phyloP scores from a whole-genome alignment of 2,329 filamentous ascomycete species.

The Reticulascus tulasneorum region DNA sequence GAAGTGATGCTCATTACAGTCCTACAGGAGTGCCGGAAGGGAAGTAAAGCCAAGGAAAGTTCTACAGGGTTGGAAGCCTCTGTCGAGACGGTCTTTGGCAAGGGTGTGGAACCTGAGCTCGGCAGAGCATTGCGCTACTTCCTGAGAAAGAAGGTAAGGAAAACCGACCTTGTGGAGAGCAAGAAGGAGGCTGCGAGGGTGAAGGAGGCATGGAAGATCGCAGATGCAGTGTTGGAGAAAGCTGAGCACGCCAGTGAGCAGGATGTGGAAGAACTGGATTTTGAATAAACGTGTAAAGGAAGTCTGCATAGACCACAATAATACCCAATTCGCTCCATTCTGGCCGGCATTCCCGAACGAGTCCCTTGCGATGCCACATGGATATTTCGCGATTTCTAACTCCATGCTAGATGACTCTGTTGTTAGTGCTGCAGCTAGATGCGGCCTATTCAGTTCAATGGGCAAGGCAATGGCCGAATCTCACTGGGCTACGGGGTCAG shows the following conservation, averaged over 20 bases:
- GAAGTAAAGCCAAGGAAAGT: constrained; percentile 29
- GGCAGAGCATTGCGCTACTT: constrained; percentile 76
- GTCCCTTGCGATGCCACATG: no score
- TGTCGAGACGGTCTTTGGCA: constrained; percentile 6
- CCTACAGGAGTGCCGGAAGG: constrained; percentile 66
- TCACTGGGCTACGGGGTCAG: no score
- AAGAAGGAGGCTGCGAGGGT: constrained; percentile 46
- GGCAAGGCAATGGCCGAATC: no score
- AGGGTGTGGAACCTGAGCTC: constrained; percentile 52
- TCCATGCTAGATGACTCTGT: no score
- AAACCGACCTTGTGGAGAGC: constrained; percentile 51
- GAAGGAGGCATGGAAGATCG: constrained; percentile 42
- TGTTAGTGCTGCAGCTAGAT: no score
- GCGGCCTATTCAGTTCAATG: no score
- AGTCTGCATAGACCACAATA: no score
- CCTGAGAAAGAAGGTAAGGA: constrained; percentile 68
- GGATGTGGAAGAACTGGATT: not conserved
- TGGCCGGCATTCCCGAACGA: no score
- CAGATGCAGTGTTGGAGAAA: constrained; percentile 30
- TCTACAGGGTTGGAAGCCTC: constrained; percentile 13
- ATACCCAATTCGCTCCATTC: no score
- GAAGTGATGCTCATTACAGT: constrained; percentile 76
- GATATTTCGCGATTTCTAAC: no score
- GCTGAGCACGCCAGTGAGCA: constrained; percentile 5
- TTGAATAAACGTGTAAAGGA: no score